phyloP scores from a whole-genome alignment of 306 rosid species.

The Cucurbita argyrosperma region DNA sequence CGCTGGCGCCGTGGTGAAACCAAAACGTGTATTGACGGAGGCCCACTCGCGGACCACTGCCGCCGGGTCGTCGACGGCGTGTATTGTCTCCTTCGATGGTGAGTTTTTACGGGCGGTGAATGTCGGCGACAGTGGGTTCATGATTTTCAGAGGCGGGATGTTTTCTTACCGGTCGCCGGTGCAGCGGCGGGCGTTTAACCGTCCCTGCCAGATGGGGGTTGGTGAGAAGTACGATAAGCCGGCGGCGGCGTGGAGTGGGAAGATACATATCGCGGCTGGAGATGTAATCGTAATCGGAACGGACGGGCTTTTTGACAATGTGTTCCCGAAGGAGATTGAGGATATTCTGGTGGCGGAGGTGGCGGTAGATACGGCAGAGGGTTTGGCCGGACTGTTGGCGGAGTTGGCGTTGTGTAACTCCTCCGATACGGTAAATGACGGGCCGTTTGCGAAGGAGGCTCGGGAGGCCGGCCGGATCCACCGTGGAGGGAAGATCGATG shows the following conservation, averaged over 20 bases:
- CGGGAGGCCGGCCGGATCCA: not conserved
- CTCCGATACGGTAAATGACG: not conserved
- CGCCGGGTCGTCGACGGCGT: not conserved
- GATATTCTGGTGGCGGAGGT: not conserved
- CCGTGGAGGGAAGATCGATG: conserved; percentile 7
- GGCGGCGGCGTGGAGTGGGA: not conserved
- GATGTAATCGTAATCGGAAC: conserved; percentile 11
- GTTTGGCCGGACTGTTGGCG: not conserved
- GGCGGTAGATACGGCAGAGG: not conserved
- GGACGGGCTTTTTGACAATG: conserved; percentile 12
- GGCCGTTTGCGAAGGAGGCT: not conserved
- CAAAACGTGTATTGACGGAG: not conserved
- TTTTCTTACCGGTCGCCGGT: not conserved
- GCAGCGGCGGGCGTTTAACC: not conserved
- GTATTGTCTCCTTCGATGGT: not conserved
- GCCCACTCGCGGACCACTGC: not conserved
- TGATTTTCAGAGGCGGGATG: not conserved
- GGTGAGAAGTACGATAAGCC: not conserved
- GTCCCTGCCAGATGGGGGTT: not conserved
- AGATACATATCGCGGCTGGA: not conserved
- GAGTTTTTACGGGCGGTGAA: not conserved
- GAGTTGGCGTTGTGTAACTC: not conserved
- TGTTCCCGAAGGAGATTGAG: not conserved
- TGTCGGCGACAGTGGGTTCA: conserved; percentile 3
- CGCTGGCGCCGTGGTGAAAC: not conserved